Conservation (phyloP, 257 asterid genomes). For the Thymus quinquecostatus region DNA sequence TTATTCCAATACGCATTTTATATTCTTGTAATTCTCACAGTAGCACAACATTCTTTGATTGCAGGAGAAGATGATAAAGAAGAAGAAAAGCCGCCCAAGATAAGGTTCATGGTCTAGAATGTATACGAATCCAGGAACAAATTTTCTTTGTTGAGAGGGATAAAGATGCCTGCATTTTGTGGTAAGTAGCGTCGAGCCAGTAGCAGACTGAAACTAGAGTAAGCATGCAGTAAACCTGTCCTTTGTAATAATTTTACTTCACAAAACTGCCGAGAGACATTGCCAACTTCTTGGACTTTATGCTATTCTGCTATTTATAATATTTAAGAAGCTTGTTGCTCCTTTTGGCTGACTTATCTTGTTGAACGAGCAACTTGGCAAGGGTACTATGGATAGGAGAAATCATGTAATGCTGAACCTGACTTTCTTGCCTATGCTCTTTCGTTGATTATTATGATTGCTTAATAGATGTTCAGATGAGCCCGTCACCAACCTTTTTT, state of each 20-base stretch:
- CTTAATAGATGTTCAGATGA: slow-evolving; percentile 11
- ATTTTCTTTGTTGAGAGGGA: slow-evolving; percentile 13
- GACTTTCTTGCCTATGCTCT: slow-evolving; percentile 6
- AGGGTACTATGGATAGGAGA: neutral
- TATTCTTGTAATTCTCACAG: slow-evolving; percentile 16
- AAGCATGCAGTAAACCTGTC: slow-evolving; percentile 21
- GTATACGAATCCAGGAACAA: slow-evolving; percentile 25
- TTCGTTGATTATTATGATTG: neutral
- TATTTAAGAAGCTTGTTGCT: neutral
- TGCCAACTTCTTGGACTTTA: slow-evolving; percentile 7
- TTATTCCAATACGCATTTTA: slow-evolving; percentile 1
- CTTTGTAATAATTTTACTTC: slow-evolving; percentile 5
- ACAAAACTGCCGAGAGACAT: slow-evolving; percentile 2
- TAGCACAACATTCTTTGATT: slow-evolving; percentile 20
- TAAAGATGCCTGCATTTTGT: slow-evolving; percentile 20
- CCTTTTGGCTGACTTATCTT: neutral
- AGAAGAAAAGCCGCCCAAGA: slow-evolving; percentile 44
- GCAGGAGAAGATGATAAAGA: slow-evolving; percentile 47
- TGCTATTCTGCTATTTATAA: slow-evolving; percentile 2
- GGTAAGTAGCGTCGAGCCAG: slow-evolving; percentile 22
- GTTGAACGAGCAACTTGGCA: slow-evolving; percentile 9
- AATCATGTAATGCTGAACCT: neutral
- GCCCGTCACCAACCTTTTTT: slow-evolving; percentile 21
- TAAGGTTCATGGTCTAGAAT: slow-evolving; percentile 51
- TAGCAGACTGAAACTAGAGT: slow-evolving; percentile 25